These are phyloP conservation scores for Globisporangium nunn DNA, from an alignment of 352 stramenopile genomes.

Conservation along the genomic window DNA sequence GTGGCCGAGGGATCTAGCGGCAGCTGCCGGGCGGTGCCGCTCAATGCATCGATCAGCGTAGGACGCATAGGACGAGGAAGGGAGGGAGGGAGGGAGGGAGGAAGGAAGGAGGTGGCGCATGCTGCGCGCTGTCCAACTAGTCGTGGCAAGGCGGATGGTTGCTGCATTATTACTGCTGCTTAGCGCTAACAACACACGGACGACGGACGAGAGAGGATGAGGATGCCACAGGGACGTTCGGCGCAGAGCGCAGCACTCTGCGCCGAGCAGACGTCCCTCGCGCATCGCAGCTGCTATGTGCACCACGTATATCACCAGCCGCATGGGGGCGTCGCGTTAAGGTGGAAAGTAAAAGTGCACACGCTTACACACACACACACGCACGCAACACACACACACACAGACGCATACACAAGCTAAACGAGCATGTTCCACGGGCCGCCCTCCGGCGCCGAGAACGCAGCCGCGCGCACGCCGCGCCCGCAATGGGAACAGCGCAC, in stretches of 20 bases:
- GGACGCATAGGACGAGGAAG: too few species aligned
- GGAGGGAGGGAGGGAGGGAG: too few species aligned
- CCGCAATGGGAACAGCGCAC: constrained; percentile 40
- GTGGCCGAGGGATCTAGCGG: neutral
- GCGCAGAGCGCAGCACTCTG: constrained; percentile 12
- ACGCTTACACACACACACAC: constrained; percentile 7
- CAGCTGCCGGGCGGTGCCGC: too few species aligned
- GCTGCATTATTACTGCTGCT: too few species aligned
- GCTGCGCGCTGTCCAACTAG: too few species aligned
- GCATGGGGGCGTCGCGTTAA: constrained; percentile 26
- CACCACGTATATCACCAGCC: constrained; percentile 79
- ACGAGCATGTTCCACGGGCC: constrained; percentile 24
- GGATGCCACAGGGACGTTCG: constrained; percentile 22
- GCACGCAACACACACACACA: neutral
- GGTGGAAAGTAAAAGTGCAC: constrained; percentile 73
- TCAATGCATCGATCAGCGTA: neutral
- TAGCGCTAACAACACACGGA: neutral
- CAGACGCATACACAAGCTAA: constrained; percentile 1
- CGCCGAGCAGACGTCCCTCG: constrained; percentile 21
- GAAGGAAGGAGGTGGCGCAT: too few species aligned
- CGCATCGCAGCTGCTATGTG: constrained; percentile 46
- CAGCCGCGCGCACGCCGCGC: constrained; percentile 21
- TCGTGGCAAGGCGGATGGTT: too few species aligned
- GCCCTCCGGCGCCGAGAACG: constrained; percentile 36
- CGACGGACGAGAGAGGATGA: constrained; percentile 15